Percentiles rank a stretch among this genome's conserved stretches.
Evolutionary conservation across 176 grass and related monocot genomes (phyloP).

Genomic region (maize (Zea mays)): DNA sequence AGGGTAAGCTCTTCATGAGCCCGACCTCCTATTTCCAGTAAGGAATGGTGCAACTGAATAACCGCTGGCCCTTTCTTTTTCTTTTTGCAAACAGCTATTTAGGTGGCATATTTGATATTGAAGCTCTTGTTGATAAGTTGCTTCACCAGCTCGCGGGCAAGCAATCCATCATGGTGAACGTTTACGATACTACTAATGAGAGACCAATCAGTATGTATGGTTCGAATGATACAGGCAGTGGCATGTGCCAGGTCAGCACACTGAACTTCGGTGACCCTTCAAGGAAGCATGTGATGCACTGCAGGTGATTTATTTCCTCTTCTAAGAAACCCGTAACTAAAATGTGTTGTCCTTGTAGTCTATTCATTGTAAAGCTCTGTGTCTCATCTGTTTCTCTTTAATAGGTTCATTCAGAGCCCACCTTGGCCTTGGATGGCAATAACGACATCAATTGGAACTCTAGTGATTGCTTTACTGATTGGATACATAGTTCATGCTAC

Average conservation of each 20-base stretch:
- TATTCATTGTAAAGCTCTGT: background rate
- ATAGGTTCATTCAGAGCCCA: conserved; percentile 61
- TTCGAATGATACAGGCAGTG: conserved; percentile 41
- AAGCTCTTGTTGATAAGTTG: conserved; percentile 69
- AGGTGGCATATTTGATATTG: conserved; percentile 84
- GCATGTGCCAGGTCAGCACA: conserved; percentile 53
- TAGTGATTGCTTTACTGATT: conserved; percentile 63
- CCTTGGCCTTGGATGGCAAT: conserved; percentile 76
- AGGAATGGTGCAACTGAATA: conserved; percentile 5
- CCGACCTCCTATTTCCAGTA: background rate
- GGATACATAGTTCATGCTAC: too few species aligned
- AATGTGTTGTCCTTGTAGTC: background rate
- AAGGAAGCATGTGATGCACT: conserved; percentile 94
- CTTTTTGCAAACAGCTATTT: conserved; percentile 56
- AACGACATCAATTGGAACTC: conserved; percentile 57
- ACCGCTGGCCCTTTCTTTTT: background rate
- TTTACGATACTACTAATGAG: conserved; percentile 80
- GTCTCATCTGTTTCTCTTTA: conserved; percentile 23
- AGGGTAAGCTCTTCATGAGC: conserved; percentile 41
- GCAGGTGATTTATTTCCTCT: conserved; percentile 56
- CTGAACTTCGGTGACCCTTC: conserved; percentile 83
- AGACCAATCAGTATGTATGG: conserved; percentile 75
- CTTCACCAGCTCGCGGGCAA: conserved; percentile 70
- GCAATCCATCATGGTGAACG: conserved; percentile 80
- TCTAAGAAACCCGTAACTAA: background rate